These are phyloP conservation scores for Albugo laibachii DNA, from an alignment of 352 stramenopile species.

Conservation along the genomic window DNA sequence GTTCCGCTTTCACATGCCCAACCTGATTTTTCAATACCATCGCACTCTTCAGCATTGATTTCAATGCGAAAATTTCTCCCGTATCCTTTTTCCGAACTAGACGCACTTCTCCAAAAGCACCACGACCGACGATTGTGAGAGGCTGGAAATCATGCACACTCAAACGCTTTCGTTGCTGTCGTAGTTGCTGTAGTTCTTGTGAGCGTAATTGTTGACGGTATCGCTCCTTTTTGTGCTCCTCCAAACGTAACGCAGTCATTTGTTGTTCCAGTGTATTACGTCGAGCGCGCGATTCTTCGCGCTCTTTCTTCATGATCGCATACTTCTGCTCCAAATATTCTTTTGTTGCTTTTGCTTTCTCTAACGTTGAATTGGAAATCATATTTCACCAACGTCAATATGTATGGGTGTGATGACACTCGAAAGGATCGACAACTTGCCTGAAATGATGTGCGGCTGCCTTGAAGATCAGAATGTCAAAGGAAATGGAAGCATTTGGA, in stretches of 20 bases:
- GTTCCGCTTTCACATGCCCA: slow-evolving; percentile 92
- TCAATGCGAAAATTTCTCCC: slow-evolving; percentile 82
- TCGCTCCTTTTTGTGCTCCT: slow-evolving; percentile 52
- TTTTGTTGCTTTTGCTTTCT: slow-evolving; percentile 78
- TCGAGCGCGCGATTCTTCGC: slow-evolving; percentile 56
- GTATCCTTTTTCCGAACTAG: slow-evolving; percentile 68
- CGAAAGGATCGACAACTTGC: too few species aligned
- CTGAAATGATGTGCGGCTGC: too few species aligned
- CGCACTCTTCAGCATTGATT: slow-evolving; percentile 80
- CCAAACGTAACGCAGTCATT: slow-evolving; percentile 62
- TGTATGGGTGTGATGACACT: too few species aligned
- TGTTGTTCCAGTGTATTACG: slow-evolving; percentile 62
- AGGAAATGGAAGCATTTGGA: too few species aligned
- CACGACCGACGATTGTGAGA: slow-evolving; percentile 91
- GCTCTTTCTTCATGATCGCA: slow-evolving; percentile 73
- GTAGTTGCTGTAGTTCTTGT: slow-evolving; percentile 59
- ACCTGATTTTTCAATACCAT: slow-evolving; percentile 90
- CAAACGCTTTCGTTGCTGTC: slow-evolving; percentile 62
- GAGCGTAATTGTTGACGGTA: slow-evolving; percentile 58
- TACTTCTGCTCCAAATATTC: slow-evolving; percentile 81
- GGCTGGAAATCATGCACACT: slow-evolving; percentile 90
- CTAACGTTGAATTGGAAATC: slow-evolving; percentile 71
- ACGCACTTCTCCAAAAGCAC: slow-evolving; percentile 97
- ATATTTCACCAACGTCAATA: slow-evolving; percentile 12
- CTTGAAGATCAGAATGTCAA: too few species aligned